Base-by-base conservation (phyloP, 2,329 filamentous ascomycete genomes). In the Chrysoporthe deuterocubensis region DNA sequence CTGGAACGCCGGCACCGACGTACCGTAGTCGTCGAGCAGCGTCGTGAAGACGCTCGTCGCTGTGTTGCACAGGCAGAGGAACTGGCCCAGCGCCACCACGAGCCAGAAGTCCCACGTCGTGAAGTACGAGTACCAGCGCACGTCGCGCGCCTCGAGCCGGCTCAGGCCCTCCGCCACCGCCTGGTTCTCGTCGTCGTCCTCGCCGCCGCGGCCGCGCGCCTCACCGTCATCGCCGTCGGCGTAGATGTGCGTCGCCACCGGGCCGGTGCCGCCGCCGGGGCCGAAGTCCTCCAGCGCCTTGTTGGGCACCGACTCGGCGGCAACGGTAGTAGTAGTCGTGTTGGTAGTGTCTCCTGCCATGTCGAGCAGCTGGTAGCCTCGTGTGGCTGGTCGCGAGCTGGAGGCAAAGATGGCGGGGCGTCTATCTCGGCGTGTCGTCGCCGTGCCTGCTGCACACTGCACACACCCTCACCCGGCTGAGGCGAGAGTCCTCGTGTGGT, bases 1-100 rank as follows among this genome's bases (percentile, higher is more conserved):
- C 82, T 99, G 96, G 83, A 98, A 97, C 66, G 96, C 93, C 8
- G 96, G 96, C 73, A 98, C 96, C 70, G 88, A 93, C 72, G 91
- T 94, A 62, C 89, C 86, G 5, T 81, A 79, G 11, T 78, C 74
- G 67, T 84, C 85, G 42, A 99, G 88, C 66, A 97, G 87, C 37
- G 86, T 88, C 48, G 91, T 92, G 76, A 98, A 93, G 60, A 96
- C 98, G 83, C 96, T 97, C 62, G 94, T 97, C 42, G 88, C 89
- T 1, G 94, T 97, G 80, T 97, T 96, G 82, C 93, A 94, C 68
- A 99, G 88, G 4, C 94, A 89, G 57, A 97, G 89, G 64, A 94
- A 79, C 84, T 97, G 94, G 68, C 94, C 94, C 69, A 98, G 81
- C 61, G 88, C 69, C 73, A 98, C 83, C 56, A 97, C 89, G 72